These are phyloP conservation scores for Salix viminalis DNA, from an alignment of 345 rosid species.

Conservation along the genomic window DNA sequence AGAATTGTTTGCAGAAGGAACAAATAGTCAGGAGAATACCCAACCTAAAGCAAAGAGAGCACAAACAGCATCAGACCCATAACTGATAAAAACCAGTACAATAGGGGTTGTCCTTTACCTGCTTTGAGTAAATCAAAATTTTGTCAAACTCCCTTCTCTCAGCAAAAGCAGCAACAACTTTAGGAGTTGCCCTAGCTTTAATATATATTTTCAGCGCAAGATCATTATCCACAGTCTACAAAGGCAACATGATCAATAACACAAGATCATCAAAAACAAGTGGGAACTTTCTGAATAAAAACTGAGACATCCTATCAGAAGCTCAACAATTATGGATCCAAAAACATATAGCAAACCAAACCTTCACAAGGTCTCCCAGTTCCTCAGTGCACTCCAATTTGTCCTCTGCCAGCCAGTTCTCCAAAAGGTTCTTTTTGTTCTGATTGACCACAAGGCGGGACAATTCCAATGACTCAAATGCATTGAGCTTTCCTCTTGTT, in stretches of 20 bases:
- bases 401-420: conserved; percentile 98
- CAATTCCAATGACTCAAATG: conserved; percentile 92
- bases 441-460: conserved; percentile 98
- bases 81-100: background rate
- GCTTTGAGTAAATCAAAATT: conserved; percentile 86
- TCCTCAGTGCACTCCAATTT: conserved; percentile 98
- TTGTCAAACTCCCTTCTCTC: conserved; percentile 97
- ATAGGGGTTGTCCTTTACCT: conserved; percentile 39
- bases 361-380: conserved; percentile 99
- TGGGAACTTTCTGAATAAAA: background rate
- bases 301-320: background rate
- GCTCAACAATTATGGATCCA: background rate
- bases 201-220: conserved; percentile 93
- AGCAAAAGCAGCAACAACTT: conserved; percentile 99
- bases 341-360: conserved; percentile 17
- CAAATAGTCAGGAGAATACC: conserved; percentile 93
- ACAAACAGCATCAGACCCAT: background rate
- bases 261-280: background rate
- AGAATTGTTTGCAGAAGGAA: conserved; percentile 98
- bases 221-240: conserved; percentile 96
- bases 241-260: conserved; percentile 1
- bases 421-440: conserved; percentile 92
- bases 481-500: conserved; percentile 91
- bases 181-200: conserved; percentile 94
- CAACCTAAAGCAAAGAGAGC: conserved; percentile 48